A percentile compares a stretch with the other conserved stretches of the same genome.
These are phyloP conservation scores for Barbarea vulgaris DNA, from an alignment of 345 rosid genomes.

Conservation along the genomic window DNA sequence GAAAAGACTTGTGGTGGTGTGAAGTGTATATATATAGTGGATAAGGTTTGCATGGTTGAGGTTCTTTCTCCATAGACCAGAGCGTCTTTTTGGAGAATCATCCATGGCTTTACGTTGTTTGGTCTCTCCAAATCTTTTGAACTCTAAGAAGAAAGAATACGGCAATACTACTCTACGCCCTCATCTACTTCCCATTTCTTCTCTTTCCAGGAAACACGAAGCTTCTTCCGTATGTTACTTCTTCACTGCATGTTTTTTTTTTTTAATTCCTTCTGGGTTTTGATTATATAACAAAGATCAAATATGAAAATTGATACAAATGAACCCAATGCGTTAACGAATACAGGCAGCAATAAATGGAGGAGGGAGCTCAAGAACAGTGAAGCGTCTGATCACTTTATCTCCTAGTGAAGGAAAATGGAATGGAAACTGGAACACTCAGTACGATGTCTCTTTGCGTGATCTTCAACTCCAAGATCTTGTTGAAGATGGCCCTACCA, in stretches of 20 bases:
- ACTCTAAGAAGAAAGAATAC: slow-evolving; percentile 9
- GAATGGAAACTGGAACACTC: slow-evolving; percentile 67
- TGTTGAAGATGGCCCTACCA: slow-evolving; percentile 58
- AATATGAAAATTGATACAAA: not conserved
- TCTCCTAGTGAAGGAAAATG: slow-evolving; percentile 74
- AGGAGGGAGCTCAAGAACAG: slow-evolving; percentile 40
- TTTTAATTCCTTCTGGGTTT: not conserved
- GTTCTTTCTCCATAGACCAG: not conserved
- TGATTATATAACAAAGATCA: not conserved
- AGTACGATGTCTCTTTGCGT: slow-evolving; percentile 59
- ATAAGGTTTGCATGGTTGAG: slow-evolving; percentile 30
- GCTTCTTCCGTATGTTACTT: slow-evolving; percentile 25
- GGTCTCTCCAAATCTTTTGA: slow-evolving; percentile 36
- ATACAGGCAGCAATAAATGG: slow-evolving; percentile 30
- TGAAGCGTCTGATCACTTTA: slow-evolving; percentile 55
- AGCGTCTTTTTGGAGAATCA: slow-evolving; percentile 20
- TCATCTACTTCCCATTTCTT: slow-evolving; percentile 33
- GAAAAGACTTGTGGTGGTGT: slow-evolving; percentile 23
- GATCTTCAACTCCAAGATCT: slow-evolving; percentile 69
- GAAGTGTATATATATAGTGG: not conserved
- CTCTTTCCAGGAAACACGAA: slow-evolving; percentile 35
- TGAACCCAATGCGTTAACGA: not conserved
- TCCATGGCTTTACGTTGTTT: slow-evolving; percentile 36
- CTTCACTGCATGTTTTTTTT: not conserved
- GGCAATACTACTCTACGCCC: slow-evolving; percentile 15